Base-by-base conservation (phyloP, 345 rosid genomes). In the Pistacia atlantica region DNA sequence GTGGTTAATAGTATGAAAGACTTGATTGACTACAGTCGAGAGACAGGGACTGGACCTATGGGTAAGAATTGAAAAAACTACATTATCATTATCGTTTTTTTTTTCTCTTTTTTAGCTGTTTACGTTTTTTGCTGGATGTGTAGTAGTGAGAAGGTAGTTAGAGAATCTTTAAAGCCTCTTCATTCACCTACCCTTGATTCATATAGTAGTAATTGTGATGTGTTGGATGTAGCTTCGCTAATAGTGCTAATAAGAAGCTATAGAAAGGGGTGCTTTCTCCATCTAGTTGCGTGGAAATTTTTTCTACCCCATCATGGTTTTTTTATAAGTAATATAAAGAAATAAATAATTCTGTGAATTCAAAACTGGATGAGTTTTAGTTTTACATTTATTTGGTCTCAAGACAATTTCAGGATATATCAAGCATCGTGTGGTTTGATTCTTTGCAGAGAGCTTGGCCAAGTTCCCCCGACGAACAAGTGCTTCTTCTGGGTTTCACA, bases 1-100 rank as follows among this genome's bases (percentile, higher is more conserved):
- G 99, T 97, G 74, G 98, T 97, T 67, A 97, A 97, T 78, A 92
- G 98, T 70, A 97, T 97, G 99, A 97, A 97, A 72, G 99, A 97
- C 84, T 89, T 97, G 89, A 94, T 97, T 86, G 99, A 97, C 84
- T 97, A 90, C 84, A 94, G 99, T 83, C 85, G 92, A 82, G 94
- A 94, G 86, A 92, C 92, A 58, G 85, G 86, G 82, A 90, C 90
- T 48, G 98, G 99, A 75, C 99, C 99, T 14, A 94, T 97, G 84
- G 99, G 99, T 97, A 92, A 86, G 93, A 82, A 42, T 74, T 33
- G 54, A 73, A 28, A 16, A 45, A 17, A 35, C 11, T 59, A 22
- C 58, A 3, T 13, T 11, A 33, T 75, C 14, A 35, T 28, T 12
- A 58, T 35, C 3, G 16, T 18, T 51, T 28, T 5, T 28, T 5